Evolutionary conservation across 495 filamentous ascomycete genomes (phyloP).

Genomic region (Beverwykella pulmonaria): DNA sequence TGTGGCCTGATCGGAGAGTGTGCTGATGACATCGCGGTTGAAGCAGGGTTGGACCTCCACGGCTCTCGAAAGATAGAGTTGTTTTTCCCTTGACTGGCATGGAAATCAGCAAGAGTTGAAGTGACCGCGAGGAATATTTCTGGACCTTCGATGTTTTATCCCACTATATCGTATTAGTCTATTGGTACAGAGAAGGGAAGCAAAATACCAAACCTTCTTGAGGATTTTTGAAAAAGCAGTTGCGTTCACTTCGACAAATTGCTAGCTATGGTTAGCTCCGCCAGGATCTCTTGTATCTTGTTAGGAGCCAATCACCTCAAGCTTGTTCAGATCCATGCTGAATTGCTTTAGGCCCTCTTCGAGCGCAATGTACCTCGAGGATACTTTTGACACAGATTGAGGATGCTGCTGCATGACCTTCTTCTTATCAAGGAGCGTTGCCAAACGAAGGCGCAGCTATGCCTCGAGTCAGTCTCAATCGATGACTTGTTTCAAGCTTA

Average conservation of each 20-base stretch:
- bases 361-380: conserved; percentile 86
- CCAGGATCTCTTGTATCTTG: background rate
- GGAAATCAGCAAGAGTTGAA: conserved; percentile 34
- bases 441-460: conserved; percentile 87
- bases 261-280: conserved; percentile 48
- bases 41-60: conserved; percentile 98
- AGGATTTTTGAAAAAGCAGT: conserved; percentile 97
- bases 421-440: conserved; percentile 93
- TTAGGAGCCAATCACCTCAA: conserved; percentile 59
- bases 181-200: background rate
- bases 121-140: background rate
- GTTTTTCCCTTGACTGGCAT: conserved; percentile 86
- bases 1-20: conserved; percentile 93
- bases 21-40: conserved; percentile 93
- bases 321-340: conserved; percentile 90
- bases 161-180: conserved; percentile 63
- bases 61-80: conserved; percentile 90
- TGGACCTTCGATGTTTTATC: conserved; percentile 95
- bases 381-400: conserved; percentile 73
- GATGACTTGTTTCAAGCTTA: background rate
- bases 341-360: conserved; percentile 98
- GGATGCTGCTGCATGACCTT: conserved; percentile 74
- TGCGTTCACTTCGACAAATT: conserved; percentile 97
- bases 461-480: background rate
- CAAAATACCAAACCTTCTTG: conserved; percentile 68